phyloP scores from a whole-genome alignment of 768 basidiomycete genomes.

The Xerocomus potaroensis region DNA sequence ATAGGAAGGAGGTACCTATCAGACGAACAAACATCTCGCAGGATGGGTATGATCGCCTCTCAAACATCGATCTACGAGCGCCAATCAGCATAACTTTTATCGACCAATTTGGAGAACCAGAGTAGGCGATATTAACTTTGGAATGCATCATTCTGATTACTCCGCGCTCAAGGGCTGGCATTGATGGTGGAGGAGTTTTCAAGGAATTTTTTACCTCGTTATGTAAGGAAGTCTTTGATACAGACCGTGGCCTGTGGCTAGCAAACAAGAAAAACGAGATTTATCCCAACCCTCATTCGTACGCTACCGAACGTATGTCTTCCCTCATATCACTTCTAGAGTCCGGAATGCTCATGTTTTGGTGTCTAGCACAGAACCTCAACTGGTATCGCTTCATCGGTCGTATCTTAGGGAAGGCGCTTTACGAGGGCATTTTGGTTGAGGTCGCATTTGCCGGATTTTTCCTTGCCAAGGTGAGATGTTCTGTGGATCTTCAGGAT shows the following conservation, averaged over 20 bases:
- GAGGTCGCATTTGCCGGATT: conserved; percentile 95
- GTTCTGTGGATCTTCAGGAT: neutral
- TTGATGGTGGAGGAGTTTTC: conserved; percentile 96
- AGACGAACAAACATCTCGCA: conserved; percentile 77
- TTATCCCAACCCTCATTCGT: conserved; percentile 91
- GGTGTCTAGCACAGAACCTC: conserved; percentile 64
- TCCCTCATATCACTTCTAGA: neutral
- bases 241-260: conserved; percentile 91
- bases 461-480: conserved; percentile 78
- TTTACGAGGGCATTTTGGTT: conserved; percentile 94
- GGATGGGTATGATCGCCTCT: conserved; percentile 86
- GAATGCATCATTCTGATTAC: conserved; percentile 1
- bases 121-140: conserved; percentile 47
- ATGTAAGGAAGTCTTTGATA: conserved; percentile 92
- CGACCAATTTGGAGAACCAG: conserved; percentile 81
- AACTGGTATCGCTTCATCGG: conserved; percentile 95
- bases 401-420: conserved; percentile 88
- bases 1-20: conserved; percentile 27
- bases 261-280: conserved; percentile 88
- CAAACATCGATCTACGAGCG: conserved; percentile 74
- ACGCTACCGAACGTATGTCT: conserved; percentile 77
- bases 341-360: neutral
- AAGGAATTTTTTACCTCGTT: conserved; percentile 96
- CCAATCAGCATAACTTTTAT: conserved; percentile 88
- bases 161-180: conserved; percentile 58